phyloP scores from a whole-genome alignment of 2,329 filamentous ascomycete species.

The Cladosporium sp. region DNA sequence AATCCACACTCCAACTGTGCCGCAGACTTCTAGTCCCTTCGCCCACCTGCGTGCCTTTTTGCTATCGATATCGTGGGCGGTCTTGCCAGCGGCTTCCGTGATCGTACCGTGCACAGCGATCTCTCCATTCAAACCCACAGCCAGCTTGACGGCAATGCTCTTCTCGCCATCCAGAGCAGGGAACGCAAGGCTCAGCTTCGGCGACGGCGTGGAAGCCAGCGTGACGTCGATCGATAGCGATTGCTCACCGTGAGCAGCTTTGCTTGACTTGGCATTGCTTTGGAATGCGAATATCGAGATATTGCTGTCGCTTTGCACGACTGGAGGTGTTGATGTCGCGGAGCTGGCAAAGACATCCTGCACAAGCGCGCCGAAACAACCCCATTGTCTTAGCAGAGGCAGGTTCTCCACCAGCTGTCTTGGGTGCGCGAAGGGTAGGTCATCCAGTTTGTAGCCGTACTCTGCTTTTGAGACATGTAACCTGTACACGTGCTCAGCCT shows the following conservation, averaged over 20 bases:
- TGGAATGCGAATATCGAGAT: not conserved
- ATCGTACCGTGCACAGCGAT: slow-evolving; percentile 14
- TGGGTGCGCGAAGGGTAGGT: slow-evolving; percentile 75
- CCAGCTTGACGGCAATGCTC: slow-evolving; percentile 50
- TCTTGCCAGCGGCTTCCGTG: slow-evolving; percentile 31
- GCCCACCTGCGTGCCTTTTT: slow-evolving; percentile 39
- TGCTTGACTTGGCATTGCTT: not conserved
- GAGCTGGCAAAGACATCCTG: slow-evolving; percentile 33
- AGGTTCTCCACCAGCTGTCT: slow-evolving; percentile 72
- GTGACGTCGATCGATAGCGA: slow-evolving; percentile 34
- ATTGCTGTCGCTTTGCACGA: not conserved
- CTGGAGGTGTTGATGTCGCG: not conserved
- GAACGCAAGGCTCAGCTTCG: slow-evolving; percentile 31
- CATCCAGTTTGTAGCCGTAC: slow-evolving; percentile 65
- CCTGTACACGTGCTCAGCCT: slow-evolving; percentile 53
- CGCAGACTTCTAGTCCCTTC: slow-evolving; percentile 48
- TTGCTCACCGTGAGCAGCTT: slow-evolving; percentile 3
- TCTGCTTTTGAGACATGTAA: slow-evolving; percentile 72
- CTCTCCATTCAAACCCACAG: slow-evolving; percentile 21
- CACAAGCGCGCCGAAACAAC: slow-evolving; percentile 66
- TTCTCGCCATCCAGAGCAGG: slow-evolving; percentile 52
- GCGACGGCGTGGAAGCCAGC: slow-evolving; percentile 36
- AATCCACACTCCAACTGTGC: slow-evolving; percentile 53
- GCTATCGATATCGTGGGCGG: slow-evolving; percentile 30
- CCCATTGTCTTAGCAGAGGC: slow-evolving; percentile 74